These are phyloP conservation scores for Omphalotus guepiniiformis DNA, from an alignment of 768 basidiomycete genomes.

Conservation along the genomic window DNA sequence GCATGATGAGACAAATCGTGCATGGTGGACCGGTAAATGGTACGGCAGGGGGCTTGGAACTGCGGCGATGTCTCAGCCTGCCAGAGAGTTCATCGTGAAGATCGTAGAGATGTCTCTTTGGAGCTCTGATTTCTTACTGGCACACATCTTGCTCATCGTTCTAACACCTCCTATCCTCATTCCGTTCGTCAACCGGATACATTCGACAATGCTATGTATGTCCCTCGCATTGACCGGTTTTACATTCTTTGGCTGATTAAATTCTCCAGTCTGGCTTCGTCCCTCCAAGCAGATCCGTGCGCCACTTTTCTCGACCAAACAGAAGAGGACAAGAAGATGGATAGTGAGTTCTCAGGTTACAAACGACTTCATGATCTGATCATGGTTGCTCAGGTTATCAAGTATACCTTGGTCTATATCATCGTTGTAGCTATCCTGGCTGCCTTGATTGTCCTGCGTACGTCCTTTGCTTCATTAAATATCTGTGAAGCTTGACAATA, in stretches of 20 bases:
- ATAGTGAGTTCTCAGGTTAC: constrained; percentile 49
- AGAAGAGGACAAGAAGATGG: constrained; percentile 88
- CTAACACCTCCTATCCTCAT: constrained; percentile 81
- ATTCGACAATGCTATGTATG: constrained; percentile 92
- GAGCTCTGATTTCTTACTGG: constrained; percentile 91
- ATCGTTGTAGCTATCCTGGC: constrained; percentile 72
- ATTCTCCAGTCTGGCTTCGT: constrained; percentile 79
- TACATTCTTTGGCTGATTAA: constrained; percentile 1
- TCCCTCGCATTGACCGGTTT: constrained; percentile 12
- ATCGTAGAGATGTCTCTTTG: constrained; percentile 97
- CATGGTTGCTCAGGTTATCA: constrained; percentile 51
- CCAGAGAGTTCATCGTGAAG: constrained; percentile 97
- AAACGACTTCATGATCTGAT: constrained; percentile 6
- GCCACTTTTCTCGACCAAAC: constrained; percentile 91
- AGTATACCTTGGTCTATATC: constrained; percentile 82
- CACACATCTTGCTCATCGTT: constrained; percentile 80
- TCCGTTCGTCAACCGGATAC: constrained; percentile 83
- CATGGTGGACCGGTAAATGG: constrained; percentile 99
- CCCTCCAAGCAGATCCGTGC: constrained; percentile 92
- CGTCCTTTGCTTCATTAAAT: constrained; percentile 27
- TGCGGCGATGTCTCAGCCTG: constrained; percentile 93
- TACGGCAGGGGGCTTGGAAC: constrained; percentile 89
- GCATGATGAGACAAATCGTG: constrained; percentile 96
- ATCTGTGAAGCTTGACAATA: constrained; percentile 13
- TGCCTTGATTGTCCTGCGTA: constrained; percentile 80